Evolutionary conservation across 2,329 filamentous ascomycete species (phyloP).

Genomic region (Didymella glomerata): DNA sequence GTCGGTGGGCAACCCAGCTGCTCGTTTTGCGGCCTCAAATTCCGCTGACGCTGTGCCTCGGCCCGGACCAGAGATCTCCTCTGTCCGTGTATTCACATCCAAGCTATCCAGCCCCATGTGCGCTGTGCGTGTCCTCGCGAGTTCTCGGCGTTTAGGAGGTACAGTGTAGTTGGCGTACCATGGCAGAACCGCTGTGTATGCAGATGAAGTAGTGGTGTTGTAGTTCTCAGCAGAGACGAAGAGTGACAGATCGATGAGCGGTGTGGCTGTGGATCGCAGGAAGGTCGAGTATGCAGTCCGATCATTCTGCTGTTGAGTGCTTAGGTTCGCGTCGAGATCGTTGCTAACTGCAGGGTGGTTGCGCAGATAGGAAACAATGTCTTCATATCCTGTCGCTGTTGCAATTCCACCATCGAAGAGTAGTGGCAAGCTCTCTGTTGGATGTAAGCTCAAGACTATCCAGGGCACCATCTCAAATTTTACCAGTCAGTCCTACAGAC

Average conservation of each 20-base stretch:
- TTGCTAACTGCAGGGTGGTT: conserved; percentile 35
- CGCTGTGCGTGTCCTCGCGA: conserved; percentile 72
- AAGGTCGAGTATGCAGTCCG: conserved; percentile 68
- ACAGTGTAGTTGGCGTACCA: conserved; percentile 91
- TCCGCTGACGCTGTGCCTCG: conserved; percentile 44
- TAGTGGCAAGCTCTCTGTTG: conserved; percentile 64
- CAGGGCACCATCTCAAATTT: conserved; percentile 1
- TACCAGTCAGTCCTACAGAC: conserved; percentile 70
- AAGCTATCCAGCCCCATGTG: conserved; percentile 58
- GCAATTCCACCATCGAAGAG: conserved; percentile 61
- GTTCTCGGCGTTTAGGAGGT: conserved; percentile 74
- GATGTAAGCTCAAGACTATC: no score
- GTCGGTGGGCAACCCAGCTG: conserved; percentile 48
- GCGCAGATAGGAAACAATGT: conserved; percentile 67
- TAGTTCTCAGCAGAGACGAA: conserved; percentile 94
- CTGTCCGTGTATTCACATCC: conserved; percentile 54
- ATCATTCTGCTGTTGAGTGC: conserved; percentile 48
- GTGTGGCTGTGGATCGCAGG: conserved; percentile 75
- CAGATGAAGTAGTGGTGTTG: conserved; percentile 75
- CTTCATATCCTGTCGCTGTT: conserved; percentile 68
- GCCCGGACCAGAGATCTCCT: conserved; percentile 45
- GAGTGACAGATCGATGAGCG: conserved; percentile 83
- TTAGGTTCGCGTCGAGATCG: conserved; percentile 44
- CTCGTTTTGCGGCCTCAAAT: conserved; percentile 50
- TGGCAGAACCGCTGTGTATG: conserved; percentile 79